phyloP scores from a whole-genome alignment of 2,329 filamentous ascomycete species.

The Ilyonectria sp. region DNA sequence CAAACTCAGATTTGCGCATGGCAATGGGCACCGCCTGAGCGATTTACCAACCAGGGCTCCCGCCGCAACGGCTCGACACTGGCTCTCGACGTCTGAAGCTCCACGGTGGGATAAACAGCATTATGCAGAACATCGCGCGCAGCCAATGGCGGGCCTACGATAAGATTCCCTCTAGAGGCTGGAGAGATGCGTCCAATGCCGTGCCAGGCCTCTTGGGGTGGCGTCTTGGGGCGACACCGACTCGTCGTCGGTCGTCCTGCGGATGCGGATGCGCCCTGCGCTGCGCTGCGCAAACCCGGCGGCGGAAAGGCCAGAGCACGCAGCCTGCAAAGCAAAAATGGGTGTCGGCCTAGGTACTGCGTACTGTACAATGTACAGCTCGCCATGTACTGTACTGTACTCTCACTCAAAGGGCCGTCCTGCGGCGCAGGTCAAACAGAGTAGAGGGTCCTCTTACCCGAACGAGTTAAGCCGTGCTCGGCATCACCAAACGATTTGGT shows the following conservation, averaged over 20 bases:
- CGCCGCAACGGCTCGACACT: slow-evolving; percentile 39
- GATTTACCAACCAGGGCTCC: slow-evolving; percentile 42
- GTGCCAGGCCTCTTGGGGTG: slow-evolving; percentile 43
- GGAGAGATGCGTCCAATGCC: slow-evolving; percentile 34
- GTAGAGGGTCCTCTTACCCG: slow-evolving; percentile 38
- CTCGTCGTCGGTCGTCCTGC: background rate
- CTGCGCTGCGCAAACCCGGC: background rate
- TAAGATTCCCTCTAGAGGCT: slow-evolving; percentile 45
- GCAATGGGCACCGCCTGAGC: slow-evolving; percentile 32
- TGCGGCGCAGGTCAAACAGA: slow-evolving; percentile 39
- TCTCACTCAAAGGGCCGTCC: slow-evolving; percentile 32
- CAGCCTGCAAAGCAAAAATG: background rate
- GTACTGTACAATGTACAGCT: slow-evolving; percentile 1
- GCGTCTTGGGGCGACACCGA: slow-evolving; percentile 33
- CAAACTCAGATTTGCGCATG: slow-evolving; percentile 38
- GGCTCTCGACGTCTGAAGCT: slow-evolving; percentile 25
- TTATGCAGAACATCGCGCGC: slow-evolving; percentile 51
- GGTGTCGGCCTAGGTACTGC: background rate
- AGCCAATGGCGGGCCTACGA: slow-evolving; percentile 50
- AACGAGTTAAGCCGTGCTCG: slow-evolving; percentile 38
- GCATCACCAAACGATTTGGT: slow-evolving; percentile 47
- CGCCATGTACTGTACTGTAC: background rate
- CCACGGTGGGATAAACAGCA: slow-evolving; percentile 51
- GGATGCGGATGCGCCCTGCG: background rate
- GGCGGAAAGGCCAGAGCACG: background rate